Conservation (phyloP, 768 basidiomycete genomes). For the Leucosporidium scottii region DNA sequence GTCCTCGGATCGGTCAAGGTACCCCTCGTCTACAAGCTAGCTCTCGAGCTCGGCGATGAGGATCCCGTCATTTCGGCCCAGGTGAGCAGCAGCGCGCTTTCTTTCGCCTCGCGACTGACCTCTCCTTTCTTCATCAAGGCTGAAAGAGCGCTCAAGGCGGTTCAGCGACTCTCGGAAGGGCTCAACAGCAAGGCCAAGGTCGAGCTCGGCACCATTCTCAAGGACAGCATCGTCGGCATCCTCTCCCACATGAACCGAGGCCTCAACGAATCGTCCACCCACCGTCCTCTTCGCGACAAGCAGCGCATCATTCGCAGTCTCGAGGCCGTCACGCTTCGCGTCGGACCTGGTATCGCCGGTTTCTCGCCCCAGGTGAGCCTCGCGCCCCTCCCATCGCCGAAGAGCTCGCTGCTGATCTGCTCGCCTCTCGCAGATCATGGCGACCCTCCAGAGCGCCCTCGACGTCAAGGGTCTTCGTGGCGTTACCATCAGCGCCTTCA, state of each 20-base stretch:
- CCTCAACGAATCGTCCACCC: slow-evolving; percentile 74
- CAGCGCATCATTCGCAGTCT: slow-evolving; percentile 70
- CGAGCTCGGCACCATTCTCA: slow-evolving; percentile 55
- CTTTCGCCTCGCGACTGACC: too few relatives aligned
- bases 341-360: slow-evolving; percentile 63
- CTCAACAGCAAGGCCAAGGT: background rate
- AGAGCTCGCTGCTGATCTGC: background rate
- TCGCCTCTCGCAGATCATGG: slow-evolving; percentile 66
- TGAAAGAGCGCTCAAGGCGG: slow-evolving; percentile 35
- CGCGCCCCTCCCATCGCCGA: background rate
- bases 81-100: slow-evolving; percentile 49
- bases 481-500: slow-evolving; percentile 73
- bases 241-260: slow-evolving; percentile 78
- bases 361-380: slow-evolving; percentile 76
- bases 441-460: slow-evolving; percentile 86
- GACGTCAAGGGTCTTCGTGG: slow-evolving; percentile 64
- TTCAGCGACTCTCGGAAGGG: slow-evolving; percentile 39
- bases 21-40: slow-evolving; percentile 66
- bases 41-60: slow-evolving; percentile 69
- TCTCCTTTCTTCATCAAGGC: slow-evolving; percentile 3
- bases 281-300: slow-evolving; percentile 62
- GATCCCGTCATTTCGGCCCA: slow-evolving; percentile 47
- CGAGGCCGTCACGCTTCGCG: slow-evolving; percentile 60
- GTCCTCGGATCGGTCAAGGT: slow-evolving; percentile 50
- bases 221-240: slow-evolving; percentile 71